These are phyloP conservation scores for Solanum ahanhuiri DNA, from an alignment of 257 asterid genomes.

Conservation along the genomic window DNA sequence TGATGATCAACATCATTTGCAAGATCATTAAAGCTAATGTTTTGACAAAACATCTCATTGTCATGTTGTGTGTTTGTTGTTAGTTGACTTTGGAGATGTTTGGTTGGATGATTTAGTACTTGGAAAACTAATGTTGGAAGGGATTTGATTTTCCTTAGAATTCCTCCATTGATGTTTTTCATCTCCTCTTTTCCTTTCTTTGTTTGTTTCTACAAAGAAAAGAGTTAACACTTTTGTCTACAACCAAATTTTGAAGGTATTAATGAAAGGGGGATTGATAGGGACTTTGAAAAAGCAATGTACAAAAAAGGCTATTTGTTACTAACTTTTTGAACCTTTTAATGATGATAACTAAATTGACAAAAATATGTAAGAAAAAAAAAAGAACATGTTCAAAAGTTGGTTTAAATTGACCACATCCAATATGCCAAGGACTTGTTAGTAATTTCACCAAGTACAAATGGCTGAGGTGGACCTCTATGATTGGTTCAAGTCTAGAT, in stretches of 20 bases:
- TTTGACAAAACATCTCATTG: not conserved
- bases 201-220: not conserved
- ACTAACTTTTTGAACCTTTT: not conserved
- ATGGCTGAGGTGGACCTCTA: not conserved
- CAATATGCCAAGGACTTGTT: not conserved
- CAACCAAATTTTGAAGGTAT: not conserved
- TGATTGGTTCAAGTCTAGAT: not conserved
- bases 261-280: not conserved
- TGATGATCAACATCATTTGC: constrained; percentile 3
- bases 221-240: not conserved
- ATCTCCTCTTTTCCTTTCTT: constrained; percentile 4
- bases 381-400: not conserved
- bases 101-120: constrained; percentile 4
- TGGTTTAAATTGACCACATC: not conserved
- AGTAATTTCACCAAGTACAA: not conserved
- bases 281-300: constrained; percentile 4
- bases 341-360: constrained; percentile 7
- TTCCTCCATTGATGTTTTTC: constrained; percentile 36
- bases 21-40: constrained; percentile 5
- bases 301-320: not conserved
- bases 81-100: constrained; percentile 12
- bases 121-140: constrained; percentile 20
- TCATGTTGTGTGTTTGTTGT: constrained; percentile 5
- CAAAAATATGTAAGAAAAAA: not conserved
- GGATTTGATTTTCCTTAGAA: constrained; percentile 38